Percentiles rank a stretch among this genome's conserved stretches.
phyloP scores from a whole-genome alignment of 768 basidiomycete species.

The Trametes sanguinea region DNA sequence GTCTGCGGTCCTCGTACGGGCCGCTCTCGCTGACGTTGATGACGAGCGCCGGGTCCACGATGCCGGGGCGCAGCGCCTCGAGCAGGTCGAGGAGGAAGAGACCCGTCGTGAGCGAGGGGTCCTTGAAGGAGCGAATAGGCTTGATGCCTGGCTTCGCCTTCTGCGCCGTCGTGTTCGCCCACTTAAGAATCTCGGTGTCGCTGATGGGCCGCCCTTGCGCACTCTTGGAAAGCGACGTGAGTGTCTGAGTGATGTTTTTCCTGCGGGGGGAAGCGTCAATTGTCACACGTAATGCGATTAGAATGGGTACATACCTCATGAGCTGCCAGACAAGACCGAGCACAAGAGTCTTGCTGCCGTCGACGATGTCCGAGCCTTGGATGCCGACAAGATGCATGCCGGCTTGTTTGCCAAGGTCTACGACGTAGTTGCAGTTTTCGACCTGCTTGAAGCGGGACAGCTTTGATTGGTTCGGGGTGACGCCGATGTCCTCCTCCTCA shows the following conservation, averaged over 20 bases:
- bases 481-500: conserved; percentile 79
- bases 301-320: conserved; percentile 66
- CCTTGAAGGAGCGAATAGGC: conserved; percentile 90
- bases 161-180: conserved; percentile 92
- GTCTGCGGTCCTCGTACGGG: conserved; percentile 83
- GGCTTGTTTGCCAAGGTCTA: conserved; percentile 91
- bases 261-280: conserved; percentile 36
- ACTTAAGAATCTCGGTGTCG: conserved; percentile 92
- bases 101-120: conserved; percentile 84
- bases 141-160: conserved; percentile 58
- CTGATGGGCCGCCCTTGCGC: conserved; percentile 79
- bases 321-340: conserved; percentile 98
- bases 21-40: conserved; percentile 59
- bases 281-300: not conserved
- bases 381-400: conserved; percentile 96
- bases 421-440: conserved; percentile 96
- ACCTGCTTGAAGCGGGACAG: conserved; percentile 96
- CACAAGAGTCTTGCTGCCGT: conserved; percentile 89
- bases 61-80: conserved; percentile 89
- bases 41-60: conserved; percentile 88
- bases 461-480: conserved; percentile 79
- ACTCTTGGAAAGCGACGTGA: conserved; percentile 69
- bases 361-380: conserved; percentile 96
- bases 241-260: conserved; percentile 88
- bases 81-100: conserved; percentile 93